Base-by-base conservation (phyloP, 768 basidiomycete genomes). In the Polyporus arcularius region DNA sequence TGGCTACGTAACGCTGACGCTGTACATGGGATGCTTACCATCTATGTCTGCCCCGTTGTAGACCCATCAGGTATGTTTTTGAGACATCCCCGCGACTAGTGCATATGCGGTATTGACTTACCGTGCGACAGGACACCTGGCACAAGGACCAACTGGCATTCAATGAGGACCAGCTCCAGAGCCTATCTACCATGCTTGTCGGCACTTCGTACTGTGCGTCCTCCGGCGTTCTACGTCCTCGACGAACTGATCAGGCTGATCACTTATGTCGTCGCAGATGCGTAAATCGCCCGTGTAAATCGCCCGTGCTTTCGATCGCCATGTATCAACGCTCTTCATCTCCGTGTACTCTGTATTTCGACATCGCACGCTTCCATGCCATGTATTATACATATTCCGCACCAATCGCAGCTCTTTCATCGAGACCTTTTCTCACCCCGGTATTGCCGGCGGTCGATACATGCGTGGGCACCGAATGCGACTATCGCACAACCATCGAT, bases 151-250 rank as follows among this genome's bases (percentile, higher is more conserved):
- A 94, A 69, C 80, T 84, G 53, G 80, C 82, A 54, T 96, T 96
- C 72, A 86, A 92, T 68, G 94, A 96, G 74, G 94, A 96, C 69
- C 94, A 95, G 68, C 73, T 95, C 51, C 89, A 92, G 71, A 89
- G 85, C 66, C 82, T 96, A 65, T 91, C 92, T 28, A 87, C 88
- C 41, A 94, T 95, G 85, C 79, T 96, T 40, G 90, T 92, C 31
- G 94, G 94, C 46, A 96, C 92, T 50, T 94, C 90, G 15, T 93
- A 93, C 70, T 92, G 90, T 90, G 70, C 78, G 87, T 77, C n/a
- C 16, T 8, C 38, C 28, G 39, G 14, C n/a, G 9, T 5, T 45
- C 35, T n/a, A n/a, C 39, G 39, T 47, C 5, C 16, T 49, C 31
- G 30, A 11, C 21, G 7, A 28, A 28, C 46, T 26, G 46, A 48